These are phyloP conservation scores for Coemansia sp. DNA, from an alignment of 192 early-diverging fungal species.

Conservation along the genomic window DNA sequence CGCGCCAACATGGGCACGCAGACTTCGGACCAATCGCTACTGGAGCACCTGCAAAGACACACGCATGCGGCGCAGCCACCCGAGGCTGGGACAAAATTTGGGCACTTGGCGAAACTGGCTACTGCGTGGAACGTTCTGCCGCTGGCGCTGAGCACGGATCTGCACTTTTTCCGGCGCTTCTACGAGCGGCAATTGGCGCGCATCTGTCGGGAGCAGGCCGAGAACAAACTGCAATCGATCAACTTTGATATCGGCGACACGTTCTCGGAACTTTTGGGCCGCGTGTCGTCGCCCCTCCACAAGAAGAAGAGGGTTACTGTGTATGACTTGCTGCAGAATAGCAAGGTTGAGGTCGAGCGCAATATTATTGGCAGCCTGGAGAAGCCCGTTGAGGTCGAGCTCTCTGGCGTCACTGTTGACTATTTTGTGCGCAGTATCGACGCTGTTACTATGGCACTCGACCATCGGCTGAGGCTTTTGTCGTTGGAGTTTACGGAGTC, in stretches of 20 bases:
- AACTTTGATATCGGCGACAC: constrained; percentile 50
- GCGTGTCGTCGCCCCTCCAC: constrained; percentile 19
- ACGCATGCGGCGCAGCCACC: neutral
- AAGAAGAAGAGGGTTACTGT: constrained; percentile 35
- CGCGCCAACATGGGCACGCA: neutral
- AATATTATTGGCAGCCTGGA: constrained; percentile 17
- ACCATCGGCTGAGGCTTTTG: constrained; percentile 38
- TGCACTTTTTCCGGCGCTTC: constrained; percentile 34
- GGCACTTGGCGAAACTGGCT: constrained; percentile 30
- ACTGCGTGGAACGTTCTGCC: constrained; percentile 49
- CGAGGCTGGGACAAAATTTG: constrained; percentile 12
- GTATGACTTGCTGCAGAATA: constrained; percentile 45
- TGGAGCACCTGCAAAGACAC: neutral
- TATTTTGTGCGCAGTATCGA: constrained; percentile 48
- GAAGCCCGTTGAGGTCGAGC: constrained; percentile 22
- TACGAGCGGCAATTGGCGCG: constrained; percentile 48
- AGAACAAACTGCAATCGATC: constrained; percentile 48
- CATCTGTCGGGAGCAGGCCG: constrained; percentile 51
- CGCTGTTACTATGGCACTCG: constrained; percentile 48
- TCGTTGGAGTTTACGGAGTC: constrained; percentile 27
- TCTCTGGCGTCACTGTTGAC: constrained; percentile 34
- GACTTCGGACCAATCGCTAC: neutral
- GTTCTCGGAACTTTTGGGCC: constrained; percentile 36
- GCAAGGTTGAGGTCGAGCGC: constrained; percentile 34
- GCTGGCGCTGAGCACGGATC: constrained; percentile 30